A percentile compares a stretch with the other conserved stretches of the same genome.
phyloP scores from a whole-genome alignment of 257 asterid genomes.

The Paraleonurus japonicus region DNA sequence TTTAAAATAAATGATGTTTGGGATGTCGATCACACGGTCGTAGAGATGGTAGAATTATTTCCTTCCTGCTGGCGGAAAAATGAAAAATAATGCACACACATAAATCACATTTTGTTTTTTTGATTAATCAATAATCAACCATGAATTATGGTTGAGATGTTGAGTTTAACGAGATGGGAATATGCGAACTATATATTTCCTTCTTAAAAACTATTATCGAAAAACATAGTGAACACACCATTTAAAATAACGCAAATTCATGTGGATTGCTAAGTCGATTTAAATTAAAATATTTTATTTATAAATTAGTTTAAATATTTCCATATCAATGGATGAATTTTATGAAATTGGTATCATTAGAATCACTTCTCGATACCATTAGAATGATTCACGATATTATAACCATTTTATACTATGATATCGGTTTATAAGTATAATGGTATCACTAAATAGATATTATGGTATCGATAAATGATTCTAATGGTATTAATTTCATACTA shows the following conservation, averaged over 20 bases:
- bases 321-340: too few species aligned
- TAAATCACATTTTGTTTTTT: background rate
- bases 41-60: background rate
- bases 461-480: too few species aligned
- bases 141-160: background rate
- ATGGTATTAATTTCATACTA: too few species aligned
- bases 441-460: too few species aligned
- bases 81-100: background rate
- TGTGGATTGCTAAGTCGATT: background rate
- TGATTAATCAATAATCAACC: background rate
- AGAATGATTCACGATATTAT: too few species aligned
- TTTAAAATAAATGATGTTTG: constrained; percentile 29
- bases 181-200: background rate
- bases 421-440: too few species aligned
- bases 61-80: background rate
- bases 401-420: too few species aligned
- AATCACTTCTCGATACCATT: too few species aligned
- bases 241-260: too few species aligned
- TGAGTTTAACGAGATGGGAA: background rate
- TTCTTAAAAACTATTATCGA: background rate
- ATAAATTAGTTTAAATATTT: too few species aligned
- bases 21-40: constrained; percentile 48
- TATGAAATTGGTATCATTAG: too few species aligned
- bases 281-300: too few species aligned
- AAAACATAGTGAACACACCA: background rate